Evolutionary conservation across 129 eudicot species (phyloP), one percentile per base, ranked within the genome.

Genomic region (Calendula officinalis): DNA sequence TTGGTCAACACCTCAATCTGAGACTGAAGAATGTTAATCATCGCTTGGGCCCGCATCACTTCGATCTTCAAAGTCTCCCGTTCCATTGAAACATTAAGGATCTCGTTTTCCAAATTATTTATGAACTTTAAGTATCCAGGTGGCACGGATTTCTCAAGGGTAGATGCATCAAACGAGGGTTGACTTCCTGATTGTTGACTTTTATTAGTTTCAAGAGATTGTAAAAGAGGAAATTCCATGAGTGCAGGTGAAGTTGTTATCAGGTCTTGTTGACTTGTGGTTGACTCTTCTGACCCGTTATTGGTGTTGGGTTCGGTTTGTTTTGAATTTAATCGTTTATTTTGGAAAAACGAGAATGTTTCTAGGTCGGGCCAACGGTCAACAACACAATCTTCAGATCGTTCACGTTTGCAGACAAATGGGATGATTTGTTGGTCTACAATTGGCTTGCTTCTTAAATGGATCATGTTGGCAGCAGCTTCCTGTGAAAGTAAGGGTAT

Each of bases 21-120:
- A 15, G 94, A 82, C 82, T 91, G 97, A 67, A 91, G 96, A 70
- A 82, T 67, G 81, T 87, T 82, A 74, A 91, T 91, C 96, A 91
- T 80, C 12, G 96, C 91, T 51, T 88, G 89, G 42, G 98, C 94
- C 33, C 98, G 75, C 96, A 91, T 84, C 78, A 91, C 83, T 73
- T 91, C 97, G 68, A 91, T 84, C 90, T 87, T 91, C 79, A 87
- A 66, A 2, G 90, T 75, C 82, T 87, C 97, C 68, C 80, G 70
- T 73, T 87, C 97, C 90, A 80, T 84, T n/a, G 97, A 91, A 64
- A 88, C 80, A 55, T 80, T 82, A n/a, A 87, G 75, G 67, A 91
- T 84, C 54, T 82, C 90, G 4, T 69, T 74, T 64, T 88, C 95
- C 37, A 91, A 60, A 36, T 91, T 79, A 73, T 73, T 78, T 34